These are phyloP conservation scores for Arthrobotrys iridis DNA, from an alignment of 2,329 filamentous ascomycete genomes.

Conservation along the genomic window DNA sequence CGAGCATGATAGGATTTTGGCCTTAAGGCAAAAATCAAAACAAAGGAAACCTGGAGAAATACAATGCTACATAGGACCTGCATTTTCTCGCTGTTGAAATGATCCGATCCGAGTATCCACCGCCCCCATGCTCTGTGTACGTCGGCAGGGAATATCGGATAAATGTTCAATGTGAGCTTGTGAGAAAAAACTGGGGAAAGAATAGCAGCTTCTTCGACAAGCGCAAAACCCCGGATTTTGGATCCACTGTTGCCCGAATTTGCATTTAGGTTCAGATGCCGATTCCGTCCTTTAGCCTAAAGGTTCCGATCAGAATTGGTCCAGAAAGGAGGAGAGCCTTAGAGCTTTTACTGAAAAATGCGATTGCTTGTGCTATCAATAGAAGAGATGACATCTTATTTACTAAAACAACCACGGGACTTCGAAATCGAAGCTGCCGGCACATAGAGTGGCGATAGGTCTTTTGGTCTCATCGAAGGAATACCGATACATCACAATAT, in stretches of 20 bases:
- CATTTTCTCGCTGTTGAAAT: slow-evolving; percentile 21
- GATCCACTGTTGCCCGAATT: slow-evolving; percentile 27
- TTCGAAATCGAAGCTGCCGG: background rate
- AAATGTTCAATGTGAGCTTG: slow-evolving; percentile 32
- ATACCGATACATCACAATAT: background rate
- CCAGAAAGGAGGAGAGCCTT: background rate
- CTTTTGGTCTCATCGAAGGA: background rate
- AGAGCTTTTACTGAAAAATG: background rate
- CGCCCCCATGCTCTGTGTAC: background rate
- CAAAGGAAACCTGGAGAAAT: background rate
- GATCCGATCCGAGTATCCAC: slow-evolving; percentile 52
- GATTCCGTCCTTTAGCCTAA: slow-evolving; percentile 41
- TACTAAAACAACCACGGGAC: slow-evolving; percentile 1
- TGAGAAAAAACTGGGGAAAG: slow-evolving; percentile 41
- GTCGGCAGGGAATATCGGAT: slow-evolving; percentile 50
- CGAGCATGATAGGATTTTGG: slow-evolving; percentile 29
- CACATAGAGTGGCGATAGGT: background rate
- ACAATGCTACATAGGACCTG: background rate
- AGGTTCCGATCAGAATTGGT: background rate
- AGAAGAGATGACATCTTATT: background rate
- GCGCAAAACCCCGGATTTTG: slow-evolving; percentile 45
- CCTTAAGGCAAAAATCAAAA: background rate
- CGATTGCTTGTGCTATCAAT: background rate
- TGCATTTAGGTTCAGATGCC: slow-evolving; percentile 36
- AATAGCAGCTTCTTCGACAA: background rate